A percentile compares a stretch with the other conserved stretches of the same genome.
Conservation (phyloP, 1,284 basidiomycete species). For the Pterula multifida region DNA sequence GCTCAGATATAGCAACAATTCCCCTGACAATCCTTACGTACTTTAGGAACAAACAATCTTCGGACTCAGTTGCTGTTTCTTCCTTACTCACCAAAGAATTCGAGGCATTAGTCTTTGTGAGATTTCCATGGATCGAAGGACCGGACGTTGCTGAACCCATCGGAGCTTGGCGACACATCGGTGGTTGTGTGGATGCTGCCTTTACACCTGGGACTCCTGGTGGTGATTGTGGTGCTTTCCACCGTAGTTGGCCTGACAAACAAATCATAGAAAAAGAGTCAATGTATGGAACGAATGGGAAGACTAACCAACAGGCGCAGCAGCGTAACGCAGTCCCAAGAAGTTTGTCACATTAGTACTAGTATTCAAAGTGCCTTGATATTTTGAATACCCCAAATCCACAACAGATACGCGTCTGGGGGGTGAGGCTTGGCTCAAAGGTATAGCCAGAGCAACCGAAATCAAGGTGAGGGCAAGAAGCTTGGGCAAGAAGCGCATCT, state of each 20-base stretch:
- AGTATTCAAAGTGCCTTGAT: constrained; percentile 16
- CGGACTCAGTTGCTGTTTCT: constrained; percentile 8
- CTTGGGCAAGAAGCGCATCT: background rate
- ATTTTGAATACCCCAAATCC: constrained; percentile 20
- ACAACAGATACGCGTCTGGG: constrained; percentile 8
- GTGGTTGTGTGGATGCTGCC: constrained; percentile 11
- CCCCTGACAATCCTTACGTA: constrained; percentile 6
- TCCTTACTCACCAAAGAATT: background rate
- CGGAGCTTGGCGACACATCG: constrained; percentile 11
- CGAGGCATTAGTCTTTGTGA: background rate
- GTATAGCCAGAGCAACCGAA: background rate
- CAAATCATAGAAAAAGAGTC: background rate
- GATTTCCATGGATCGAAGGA: constrained; percentile 4
- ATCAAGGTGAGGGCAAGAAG: background rate
- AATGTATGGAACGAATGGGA: background rate
- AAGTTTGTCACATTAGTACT: constrained; percentile 16
- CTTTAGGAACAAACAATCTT: constrained; percentile 23
- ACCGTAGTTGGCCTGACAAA: constrained; percentile 15
- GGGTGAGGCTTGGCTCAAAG: background rate
- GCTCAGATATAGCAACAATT: background rate
- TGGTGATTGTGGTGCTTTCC: constrained; percentile 15
- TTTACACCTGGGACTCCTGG: constrained; percentile 12
- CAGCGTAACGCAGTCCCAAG: constrained; percentile 21
- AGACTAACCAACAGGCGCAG: constrained; percentile 18
- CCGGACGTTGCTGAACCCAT: constrained; percentile 7